These are phyloP conservation scores for Pseudopyricularia cyperi DNA, from an alignment of 2,329 filamentous ascomycete species.

Conservation along the genomic window DNA sequence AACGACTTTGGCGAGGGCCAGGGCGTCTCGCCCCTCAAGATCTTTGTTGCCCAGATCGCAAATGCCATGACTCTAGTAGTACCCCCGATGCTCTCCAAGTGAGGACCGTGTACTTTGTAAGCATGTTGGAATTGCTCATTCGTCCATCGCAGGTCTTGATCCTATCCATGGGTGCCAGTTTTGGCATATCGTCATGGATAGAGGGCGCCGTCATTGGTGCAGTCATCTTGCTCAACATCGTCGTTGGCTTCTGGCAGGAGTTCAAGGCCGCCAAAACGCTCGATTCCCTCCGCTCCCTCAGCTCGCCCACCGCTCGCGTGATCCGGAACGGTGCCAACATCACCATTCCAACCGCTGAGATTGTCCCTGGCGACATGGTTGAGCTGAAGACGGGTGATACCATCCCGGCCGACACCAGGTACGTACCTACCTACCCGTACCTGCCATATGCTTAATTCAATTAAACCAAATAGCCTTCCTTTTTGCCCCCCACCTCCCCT, in stretches of 20 bases:
- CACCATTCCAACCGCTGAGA: slow-evolving; percentile 35
- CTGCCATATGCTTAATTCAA: too few relatives aligned
- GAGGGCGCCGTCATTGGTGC: slow-evolving; percentile 39
- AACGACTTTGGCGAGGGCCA: slow-evolving; percentile 44
- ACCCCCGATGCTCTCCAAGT: slow-evolving; percentile 1
- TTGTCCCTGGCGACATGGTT: slow-evolving; percentile 45
- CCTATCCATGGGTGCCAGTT: slow-evolving; percentile 35
- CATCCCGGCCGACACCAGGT: slow-evolving; percentile 23
- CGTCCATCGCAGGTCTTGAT: slow-evolving; percentile 21
- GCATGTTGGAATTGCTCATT: slow-evolving; percentile 1
- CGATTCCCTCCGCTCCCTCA: slow-evolving; percentile 33
- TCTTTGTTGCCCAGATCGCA: slow-evolving; percentile 43
- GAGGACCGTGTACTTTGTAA: slow-evolving; percentile 1
- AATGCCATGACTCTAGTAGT: slow-evolving; percentile 49
- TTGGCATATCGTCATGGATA: slow-evolving; percentile 36
- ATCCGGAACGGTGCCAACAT: slow-evolving; percentile 34
- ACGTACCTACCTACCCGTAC: too few relatives aligned
- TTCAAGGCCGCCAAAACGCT: slow-evolving; percentile 40
- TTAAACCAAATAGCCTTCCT: too few relatives aligned
- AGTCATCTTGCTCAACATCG: slow-evolving; percentile 37
- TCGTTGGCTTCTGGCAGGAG: slow-evolving; percentile 41
- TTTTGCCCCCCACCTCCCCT: neutral
- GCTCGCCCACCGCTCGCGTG: slow-evolving; percentile 32
- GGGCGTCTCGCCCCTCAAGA: slow-evolving; percentile 40
- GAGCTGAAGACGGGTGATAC: slow-evolving; percentile 35